Evolutionary conservation across 148 eudicot species (phyloP).

Genomic region (Linanthus parryae): DNA sequence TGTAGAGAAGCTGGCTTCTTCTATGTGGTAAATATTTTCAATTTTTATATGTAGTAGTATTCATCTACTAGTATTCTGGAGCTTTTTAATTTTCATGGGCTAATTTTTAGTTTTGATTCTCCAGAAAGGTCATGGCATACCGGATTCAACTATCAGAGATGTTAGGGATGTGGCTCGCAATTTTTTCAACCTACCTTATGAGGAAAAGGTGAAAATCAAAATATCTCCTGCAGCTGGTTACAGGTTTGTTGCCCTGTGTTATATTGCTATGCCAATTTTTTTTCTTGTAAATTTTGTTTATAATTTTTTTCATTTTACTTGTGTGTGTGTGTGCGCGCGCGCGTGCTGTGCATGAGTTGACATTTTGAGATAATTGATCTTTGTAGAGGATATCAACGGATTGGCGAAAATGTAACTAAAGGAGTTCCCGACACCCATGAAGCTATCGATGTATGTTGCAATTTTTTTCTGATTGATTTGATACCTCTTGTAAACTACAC

Average conservation of each 20-base stretch:
- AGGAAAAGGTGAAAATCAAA: constrained; percentile 80
- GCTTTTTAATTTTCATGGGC: no score
- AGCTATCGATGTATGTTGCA: constrained; percentile 95
- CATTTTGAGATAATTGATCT: constrained; percentile 6
- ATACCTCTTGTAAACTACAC: no score
- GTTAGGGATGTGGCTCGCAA: constrained; percentile 48
- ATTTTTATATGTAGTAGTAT: background rate
- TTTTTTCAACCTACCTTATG: constrained; percentile 66
- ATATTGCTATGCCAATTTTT: no score
- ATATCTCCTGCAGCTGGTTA: constrained; percentile 71
- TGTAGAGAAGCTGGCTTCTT: constrained; percentile 91
- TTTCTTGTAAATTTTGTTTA: no score
- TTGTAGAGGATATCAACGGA: constrained; percentile 86
- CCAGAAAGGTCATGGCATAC: constrained; percentile 91
- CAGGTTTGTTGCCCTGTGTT: constrained; percentile 63
- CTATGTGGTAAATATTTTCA: constrained; percentile 54
- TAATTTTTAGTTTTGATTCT: constrained; percentile 13
- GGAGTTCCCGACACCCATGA: constrained; percentile 91
- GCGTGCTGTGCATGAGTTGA: no score
- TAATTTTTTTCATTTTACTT: no score
- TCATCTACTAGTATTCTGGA: no score
- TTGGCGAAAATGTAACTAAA: constrained; percentile 89
- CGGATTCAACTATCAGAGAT: constrained; percentile 57
- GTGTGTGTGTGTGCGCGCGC: no score
- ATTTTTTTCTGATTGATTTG: no score